A percentile compares a stretch with the other conserved stretches of the same genome.
phyloP scores from a whole-genome alignment of 345 rosid genomes.

The Noccaea bulbosa region DNA sequence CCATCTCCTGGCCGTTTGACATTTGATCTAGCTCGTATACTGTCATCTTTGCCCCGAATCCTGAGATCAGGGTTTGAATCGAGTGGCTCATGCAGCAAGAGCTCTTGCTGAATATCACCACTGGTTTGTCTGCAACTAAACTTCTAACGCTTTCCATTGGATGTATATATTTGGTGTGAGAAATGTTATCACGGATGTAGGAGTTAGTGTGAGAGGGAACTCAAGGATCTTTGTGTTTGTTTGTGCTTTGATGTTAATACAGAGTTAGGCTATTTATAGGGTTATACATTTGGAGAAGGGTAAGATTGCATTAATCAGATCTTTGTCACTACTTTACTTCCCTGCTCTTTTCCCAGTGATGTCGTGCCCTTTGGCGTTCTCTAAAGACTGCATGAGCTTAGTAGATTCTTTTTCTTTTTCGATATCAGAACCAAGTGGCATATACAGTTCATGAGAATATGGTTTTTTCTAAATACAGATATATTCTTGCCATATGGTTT shows the following conservation, averaged over 20 bases:
- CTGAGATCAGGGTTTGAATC: slow-evolving; percentile 59
- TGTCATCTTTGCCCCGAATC: slow-evolving; percentile 76
- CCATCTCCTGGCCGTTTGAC: slow-evolving; percentile 60
- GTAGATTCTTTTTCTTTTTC: slow-evolving; percentile 30
- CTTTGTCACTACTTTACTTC: slow-evolving; percentile 42
- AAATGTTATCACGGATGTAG: slow-evolving; percentile 25
- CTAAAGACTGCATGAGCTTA: slow-evolving; percentile 37
- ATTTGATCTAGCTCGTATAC: slow-evolving; percentile 75
- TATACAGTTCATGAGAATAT: slow-evolving; percentile 37
- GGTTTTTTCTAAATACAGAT: slow-evolving; percentile 20
- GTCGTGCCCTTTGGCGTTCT: slow-evolving; percentile 39
- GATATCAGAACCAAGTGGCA: slow-evolving; percentile 39
- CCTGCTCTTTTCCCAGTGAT: slow-evolving; percentile 28
- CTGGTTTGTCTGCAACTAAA: slow-evolving; percentile 70
- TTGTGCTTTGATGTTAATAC: slow-evolving; percentile 25
- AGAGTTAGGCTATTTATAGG: slow-evolving; percentile 42
- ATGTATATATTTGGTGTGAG: slow-evolving; percentile 6
- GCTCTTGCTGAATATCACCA: slow-evolving; percentile 88
- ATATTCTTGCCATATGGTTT: slow-evolving; percentile 35
- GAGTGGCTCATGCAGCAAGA: slow-evolving; percentile 79
- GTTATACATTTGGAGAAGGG: slow-evolving; percentile 17
- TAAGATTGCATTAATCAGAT: slow-evolving; percentile 33
- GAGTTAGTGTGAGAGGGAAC: slow-evolving; percentile 22
- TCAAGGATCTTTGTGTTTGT: slow-evolving; percentile 28
- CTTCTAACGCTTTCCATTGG: slow-evolving; percentile 49